Evolutionary conservation across 345 rosid species (phyloP), one percentile per base, ranked within the genome.

Genomic region (Chamaenerion angustifolium): DNA sequence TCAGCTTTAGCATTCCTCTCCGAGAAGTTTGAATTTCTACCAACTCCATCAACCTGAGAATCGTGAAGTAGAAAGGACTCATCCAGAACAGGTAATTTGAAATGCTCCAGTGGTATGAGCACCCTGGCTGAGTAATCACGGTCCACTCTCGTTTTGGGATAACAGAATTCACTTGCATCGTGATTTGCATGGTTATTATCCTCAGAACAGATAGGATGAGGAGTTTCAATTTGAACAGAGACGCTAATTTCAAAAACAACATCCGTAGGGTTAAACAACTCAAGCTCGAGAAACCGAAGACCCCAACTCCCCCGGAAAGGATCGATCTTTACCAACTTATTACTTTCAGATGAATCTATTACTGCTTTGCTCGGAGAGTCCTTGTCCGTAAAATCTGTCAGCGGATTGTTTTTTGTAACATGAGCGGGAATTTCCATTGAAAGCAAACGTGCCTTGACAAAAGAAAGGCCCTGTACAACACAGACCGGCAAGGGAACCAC

Each of bases 251-350:
- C 97, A 66, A 93, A 88, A 56, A 83, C 95, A 31, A 88, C 85
- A 46, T 85, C 95, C 40, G 99, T 88, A 46, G 99, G 97, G 64
- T 88, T 93, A 46, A 80, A 80, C 70, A 93, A 54, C 76, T 93
- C 99, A 23, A 93, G 79, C 65, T 93, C 99, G 19, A 93, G 85
- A 68, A 93, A 85, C 40, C 90, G 88, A 10, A 93, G 65, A 31
- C 99, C 97, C 99, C 99, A 88, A 64, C 99, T 93, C 64, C 99
- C 99, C 70, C 97, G 73, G 49, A 76, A 83, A 45, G 94, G 97
- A 71, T 93, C 84, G 21, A 88, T 88, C 65, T 88, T 93, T 57
- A 85, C 82, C 60, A 88, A 68, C 56, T 82, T 79, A 42, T 93
- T 79, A 64, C 63, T 68, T 57, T 69, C 85, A 9, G 71, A 60